These are phyloP conservation scores for Lojkania enalia DNA, from an alignment of 2,329 filamentous ascomycete species.

Conservation along the genomic window DNA sequence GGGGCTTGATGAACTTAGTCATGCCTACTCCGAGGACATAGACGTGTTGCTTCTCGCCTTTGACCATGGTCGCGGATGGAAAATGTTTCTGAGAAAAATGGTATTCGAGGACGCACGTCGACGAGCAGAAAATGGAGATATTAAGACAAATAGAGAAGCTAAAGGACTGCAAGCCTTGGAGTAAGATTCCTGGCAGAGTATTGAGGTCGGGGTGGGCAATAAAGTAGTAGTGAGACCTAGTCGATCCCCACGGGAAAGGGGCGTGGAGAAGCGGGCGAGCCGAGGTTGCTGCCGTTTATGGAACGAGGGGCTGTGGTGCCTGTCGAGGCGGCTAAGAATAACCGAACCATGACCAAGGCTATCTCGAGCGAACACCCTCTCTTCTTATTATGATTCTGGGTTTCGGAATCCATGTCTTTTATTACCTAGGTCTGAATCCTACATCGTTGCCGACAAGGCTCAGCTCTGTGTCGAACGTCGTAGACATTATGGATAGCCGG, in stretches of 20 bases:
- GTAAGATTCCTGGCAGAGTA: background rate
- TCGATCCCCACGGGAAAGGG: conserved; percentile 20
- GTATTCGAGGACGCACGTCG: background rate
- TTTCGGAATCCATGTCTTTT: too few relatives aligned
- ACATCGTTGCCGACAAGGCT: too few relatives aligned
- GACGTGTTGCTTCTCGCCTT: conserved; percentile 58
- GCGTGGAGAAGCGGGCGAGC: conserved; percentile 21
- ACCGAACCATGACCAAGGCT: too few relatives aligned
- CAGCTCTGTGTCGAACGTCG: too few relatives aligned
- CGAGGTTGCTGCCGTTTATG: conserved; percentile 27
- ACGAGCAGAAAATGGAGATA: background rate
- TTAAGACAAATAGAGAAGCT: background rate
- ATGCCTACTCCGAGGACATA: conserved; percentile 98
- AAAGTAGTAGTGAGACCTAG: conserved; percentile 20
- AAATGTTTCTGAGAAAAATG: background rate
- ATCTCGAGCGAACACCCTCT: too few relatives aligned
- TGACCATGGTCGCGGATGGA: conserved; percentile 49
- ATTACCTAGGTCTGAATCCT: too few relatives aligned
- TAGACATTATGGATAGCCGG: too few relatives aligned
- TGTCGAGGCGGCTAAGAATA: conserved; percentile 20
- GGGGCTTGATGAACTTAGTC: conserved; percentile 98
- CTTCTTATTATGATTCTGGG: too few relatives aligned
- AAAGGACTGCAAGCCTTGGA: conserved; percentile 1
- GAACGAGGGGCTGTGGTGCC: conserved; percentile 6
- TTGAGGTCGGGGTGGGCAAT: conserved; percentile 8